Evolutionary conservation across 257 asterid species (phyloP), one percentile per base, ranked within the genome.

Genomic region (Leonotis leonurus): DNA sequence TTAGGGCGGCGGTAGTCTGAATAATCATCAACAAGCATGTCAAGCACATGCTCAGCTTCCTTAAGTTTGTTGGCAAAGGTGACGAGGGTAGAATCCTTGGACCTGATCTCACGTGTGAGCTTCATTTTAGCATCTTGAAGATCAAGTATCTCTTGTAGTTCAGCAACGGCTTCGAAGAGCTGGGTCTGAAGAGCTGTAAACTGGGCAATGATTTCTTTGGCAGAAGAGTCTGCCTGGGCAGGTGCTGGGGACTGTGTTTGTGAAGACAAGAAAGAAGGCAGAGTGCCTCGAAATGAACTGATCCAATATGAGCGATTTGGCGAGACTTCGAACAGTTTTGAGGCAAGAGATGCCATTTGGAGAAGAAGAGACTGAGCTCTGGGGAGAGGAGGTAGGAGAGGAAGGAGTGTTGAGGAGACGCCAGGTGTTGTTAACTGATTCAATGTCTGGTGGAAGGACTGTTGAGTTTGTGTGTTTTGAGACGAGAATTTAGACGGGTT

Each of bases 331-430:
- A 89, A 92, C 56, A 89, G 85, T 71, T 74, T 86, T 1, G 97
- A 78, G 65, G 91, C 78, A 13, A 89, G 89, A 64, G 91, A 79
- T 2, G 97, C 89, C 95, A 92, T 92, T 75, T 87, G 95, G 44
- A 77, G 69, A 57, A 92, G 88, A 68, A 89, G 87, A 40, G 94
- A 74, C 30, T 83, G 96, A 46, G 95, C 99, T 73, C 99, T 73
- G 3, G 95, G 87, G 60, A 92, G 86, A 35, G 97, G 99, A 0
- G 96, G 95, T 41, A 92, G 84, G 46, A 89, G 96, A 56, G 99
- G 93, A 24, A 92, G 97, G 61, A 92, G 96, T 0, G 84, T 62
- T 14, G 90, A 77, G 32, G 99, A 86, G 22, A 88, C 85, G 9
- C 83, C 21, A 6, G 89, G 73, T 1, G 75, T 61, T 6, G 74